Base-by-base conservation (phyloP, 345 rosid genomes). In the Melaleuca alternifolia region DNA sequence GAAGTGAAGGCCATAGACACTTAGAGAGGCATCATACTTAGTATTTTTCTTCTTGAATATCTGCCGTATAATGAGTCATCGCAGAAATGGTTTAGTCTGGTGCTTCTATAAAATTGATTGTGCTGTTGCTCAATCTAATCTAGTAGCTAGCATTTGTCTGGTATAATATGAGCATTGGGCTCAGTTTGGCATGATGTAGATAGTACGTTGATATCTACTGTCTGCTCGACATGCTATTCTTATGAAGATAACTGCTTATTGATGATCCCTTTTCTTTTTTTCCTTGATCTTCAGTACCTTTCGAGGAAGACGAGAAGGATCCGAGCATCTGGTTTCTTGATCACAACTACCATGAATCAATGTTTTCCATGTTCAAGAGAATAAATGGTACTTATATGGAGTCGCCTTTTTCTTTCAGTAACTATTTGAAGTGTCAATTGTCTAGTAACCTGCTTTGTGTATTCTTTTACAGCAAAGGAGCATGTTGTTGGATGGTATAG, bases 401-500 rank as follows among this genome's bases (percentile, higher is more conserved):
- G 33, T 20, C 65, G 56, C 53, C 10, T 81, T 6, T 37, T 3
- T 62, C 24, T n/a, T 79, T 14, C 7, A 51, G 52, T 82, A 30
- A 46, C 75, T 54, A 37, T 79, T 3, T 83, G 85, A 5, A 33
- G 15, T 71, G 82, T 15, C 18, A 50, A 50, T 85, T 71, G 6
- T 71, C 12, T 90, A 21, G 11, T 87, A 62, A 87, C 54, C 16
- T 62, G 44, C 50, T 50, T 33, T 16, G 21, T 4, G 26, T 0
- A 30, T 86, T 30, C 85, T 52, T 50, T 88, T 92, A 89, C 90
- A 97, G 98, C 99, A 61, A 96, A 95, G 94, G 98, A 97, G 92
- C 98, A 96, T 87, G 98, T 97, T 50, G 98, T 97, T 61, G 99
- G 99, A 85, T 97, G 99, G 99, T 96, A 96, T 87, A 97, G 98